phyloP scores from a whole-genome alignment of 805 yeast genomes.

The Kodamaea kaohsiungensis region DNA sequence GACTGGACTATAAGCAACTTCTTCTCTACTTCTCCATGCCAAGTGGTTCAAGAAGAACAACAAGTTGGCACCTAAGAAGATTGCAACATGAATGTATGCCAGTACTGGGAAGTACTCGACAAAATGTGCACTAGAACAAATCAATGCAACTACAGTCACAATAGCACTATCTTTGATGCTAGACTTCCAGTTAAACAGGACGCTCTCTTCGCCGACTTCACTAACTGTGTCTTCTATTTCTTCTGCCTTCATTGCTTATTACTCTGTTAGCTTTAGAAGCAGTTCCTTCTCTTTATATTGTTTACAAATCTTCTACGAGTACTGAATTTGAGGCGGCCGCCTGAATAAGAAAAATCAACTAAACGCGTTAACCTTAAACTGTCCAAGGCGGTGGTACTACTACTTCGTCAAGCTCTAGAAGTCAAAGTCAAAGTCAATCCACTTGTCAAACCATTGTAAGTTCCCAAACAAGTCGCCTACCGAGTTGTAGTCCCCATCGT shows the following conservation, averaged over 20 bases:
- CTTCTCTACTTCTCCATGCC: neutral
- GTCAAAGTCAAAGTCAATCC: conserved; percentile 37
- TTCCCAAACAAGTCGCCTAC: conserved; percentile 40
- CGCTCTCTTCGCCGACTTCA: neutral
- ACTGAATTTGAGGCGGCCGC: conserved; percentile 1
- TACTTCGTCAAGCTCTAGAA: neutral
- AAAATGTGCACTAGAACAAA: neutral
- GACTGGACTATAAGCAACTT: neutral
- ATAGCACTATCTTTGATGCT: neutral
- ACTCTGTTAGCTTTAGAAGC: neutral
- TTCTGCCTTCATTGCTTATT: neutral
- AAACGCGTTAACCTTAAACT: neutral
- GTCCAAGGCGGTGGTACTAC: neutral
- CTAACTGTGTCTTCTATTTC: neutral
- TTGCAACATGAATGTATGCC: neutral
- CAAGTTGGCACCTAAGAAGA: conserved; percentile 1
- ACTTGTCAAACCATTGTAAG: conserved; percentile 58
- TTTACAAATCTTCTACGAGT: neutral
- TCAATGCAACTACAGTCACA: neutral
- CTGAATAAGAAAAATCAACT: neutral
- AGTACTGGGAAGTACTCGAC: neutral
- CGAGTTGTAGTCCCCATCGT: conserved; percentile 16
- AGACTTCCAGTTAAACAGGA: conserved; percentile 1
- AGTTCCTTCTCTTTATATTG: neutral
- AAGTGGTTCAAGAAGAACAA: conserved; percentile 1